Percentiles rank a stretch among this genome's conserved stretches.
These are phyloP conservation scores for Artemisia argyi DNA, from an alignment of 129 eudicot species.

Conservation along the genomic window DNA sequence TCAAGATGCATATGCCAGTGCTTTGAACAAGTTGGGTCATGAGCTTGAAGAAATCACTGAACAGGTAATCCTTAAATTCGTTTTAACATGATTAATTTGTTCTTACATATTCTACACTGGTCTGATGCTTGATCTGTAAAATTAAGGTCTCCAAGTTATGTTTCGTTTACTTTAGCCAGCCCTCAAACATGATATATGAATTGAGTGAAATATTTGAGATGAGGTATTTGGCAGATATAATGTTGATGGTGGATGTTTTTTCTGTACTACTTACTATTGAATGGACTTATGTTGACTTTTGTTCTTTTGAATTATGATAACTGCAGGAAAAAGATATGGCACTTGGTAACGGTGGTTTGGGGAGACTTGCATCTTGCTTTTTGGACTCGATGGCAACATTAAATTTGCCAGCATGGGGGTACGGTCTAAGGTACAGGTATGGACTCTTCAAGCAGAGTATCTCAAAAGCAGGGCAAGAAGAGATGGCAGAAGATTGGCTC, in stretches of 20 bases:
- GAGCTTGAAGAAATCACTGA: constrained; percentile 87
- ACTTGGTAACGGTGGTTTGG: constrained; percentile 96
- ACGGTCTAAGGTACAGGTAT: constrained; percentile 93
- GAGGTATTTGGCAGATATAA: neutral
- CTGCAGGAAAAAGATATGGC: constrained; percentile 98
- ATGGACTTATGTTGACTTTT: neutral
- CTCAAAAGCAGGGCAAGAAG: constrained; percentile 86
- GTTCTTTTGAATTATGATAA: neutral
- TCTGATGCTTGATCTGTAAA: constrained; percentile 8
- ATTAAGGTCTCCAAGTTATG: constrained; percentile 1
- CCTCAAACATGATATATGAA: neutral
- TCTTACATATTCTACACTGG: constrained; percentile 2
- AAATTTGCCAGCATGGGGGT: constrained; percentile 99
- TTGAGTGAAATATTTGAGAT: neutral
- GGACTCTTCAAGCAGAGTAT: constrained; percentile 96
- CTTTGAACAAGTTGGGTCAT: constrained; percentile 85
- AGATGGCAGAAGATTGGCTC: constrained; percentile 96
- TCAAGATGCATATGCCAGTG: constrained; percentile 84
- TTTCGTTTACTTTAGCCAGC: no score
- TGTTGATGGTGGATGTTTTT: neutral
- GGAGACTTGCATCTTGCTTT: constrained; percentile 98
- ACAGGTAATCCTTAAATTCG: constrained; percentile 61
- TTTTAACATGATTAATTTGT: no score
- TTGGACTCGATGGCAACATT: constrained; percentile 98
- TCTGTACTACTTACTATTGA: neutral